Base-by-base conservation (phyloP, 73 alveolate species). In the Paramecium octaurelia region DNA sequence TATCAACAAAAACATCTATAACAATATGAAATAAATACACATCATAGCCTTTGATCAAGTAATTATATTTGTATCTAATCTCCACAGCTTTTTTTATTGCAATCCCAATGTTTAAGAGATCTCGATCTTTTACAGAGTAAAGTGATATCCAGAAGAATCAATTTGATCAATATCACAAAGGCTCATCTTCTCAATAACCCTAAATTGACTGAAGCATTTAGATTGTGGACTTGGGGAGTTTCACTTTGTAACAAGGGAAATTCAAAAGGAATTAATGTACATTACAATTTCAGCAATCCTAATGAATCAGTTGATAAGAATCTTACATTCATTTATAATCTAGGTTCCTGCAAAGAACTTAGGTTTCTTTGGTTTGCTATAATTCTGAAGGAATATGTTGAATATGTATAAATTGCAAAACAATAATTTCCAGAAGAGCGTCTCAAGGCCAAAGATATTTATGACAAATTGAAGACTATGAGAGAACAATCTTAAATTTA, bases 141-240 rank as follows among this genome's bases (percentile, higher is more conserved):
- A 11, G 88, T 75, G 21, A 75, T 38, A 12, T 42, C 88, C n/a
- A 29, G 68, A 3, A 29, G 68, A 36, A 42, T 75, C 40, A 75
- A 75, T 42, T 1, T 75, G n/a, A 29, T 75, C 12, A 42, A 35
- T 16, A 75, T 75, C 42, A 35, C 88, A 1, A 75, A 75, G 20
- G 88, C 60, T 35, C 88, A 75, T 36, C 36, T 75, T 3, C 58
- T 75, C 68, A 35, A 23, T 8, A n/a, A 75, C 14, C 88, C 88
- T 12, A 11, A n/a, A 9, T 27, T 75, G 9, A 14, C 18, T 75
- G 88, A 75, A n/a, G 88, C 88, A 3, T 75, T 14, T 42, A 35
- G 35, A 42, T 24, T 75, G 6, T 75, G 88, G 88, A 75, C 88
- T 16, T 75, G 88, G 88, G 88, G 68, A 0, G 88, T 75, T 14